phyloP scores from a whole-genome alignment of 805 yeast species.

The Kurtzmaniella cleridarum region DNA sequence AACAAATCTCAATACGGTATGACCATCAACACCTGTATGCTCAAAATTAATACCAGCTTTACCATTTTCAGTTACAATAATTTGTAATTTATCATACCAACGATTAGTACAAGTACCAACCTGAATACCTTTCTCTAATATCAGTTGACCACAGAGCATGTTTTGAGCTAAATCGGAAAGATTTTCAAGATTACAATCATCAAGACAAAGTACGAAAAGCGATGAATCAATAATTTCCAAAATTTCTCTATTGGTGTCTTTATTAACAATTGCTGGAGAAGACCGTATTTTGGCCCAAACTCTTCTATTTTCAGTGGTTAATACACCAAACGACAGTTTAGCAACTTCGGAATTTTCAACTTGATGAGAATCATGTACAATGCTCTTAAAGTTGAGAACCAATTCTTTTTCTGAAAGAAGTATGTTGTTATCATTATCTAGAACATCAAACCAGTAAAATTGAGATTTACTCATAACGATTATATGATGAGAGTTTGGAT shows the following conservation, averaged over 20 bases:
- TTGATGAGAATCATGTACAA: slow-evolving; percentile 63
- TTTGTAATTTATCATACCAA: slow-evolving; percentile 91
- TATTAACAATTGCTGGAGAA: slow-evolving; percentile 33
- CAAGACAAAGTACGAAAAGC: slow-evolving; percentile 76
- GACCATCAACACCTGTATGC: slow-evolving; percentile 95
- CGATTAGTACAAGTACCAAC: slow-evolving; percentile 91
- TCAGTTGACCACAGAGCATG: slow-evolving; percentile 82
- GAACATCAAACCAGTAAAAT: slow-evolving; percentile 92
- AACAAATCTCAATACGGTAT: slow-evolving; percentile 82
- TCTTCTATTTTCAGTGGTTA: slow-evolving; percentile 85
- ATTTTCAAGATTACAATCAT: slow-evolving; percentile 63
- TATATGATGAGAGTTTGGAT: slow-evolving; percentile 68
- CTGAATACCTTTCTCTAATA: slow-evolving; percentile 78
- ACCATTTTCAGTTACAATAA: slow-evolving; percentile 82
- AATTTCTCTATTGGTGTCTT: slow-evolving; percentile 60
- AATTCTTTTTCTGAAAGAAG: slow-evolving; percentile 72
- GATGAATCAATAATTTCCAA: slow-evolving; percentile 75
- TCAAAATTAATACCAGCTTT: slow-evolving; percentile 93
- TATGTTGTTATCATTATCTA: slow-evolving; percentile 67
- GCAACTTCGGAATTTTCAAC: slow-evolving; percentile 56
- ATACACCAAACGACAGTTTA: slow-evolving; percentile 77
- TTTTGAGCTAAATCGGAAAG: slow-evolving; percentile 68
- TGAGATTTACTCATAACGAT: slow-evolving; percentile 81
- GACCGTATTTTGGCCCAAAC: slow-evolving; percentile 78
- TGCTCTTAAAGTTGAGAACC: slow-evolving; percentile 66